These are phyloP conservation scores for Magnaporthiopsis poae DNA, from an alignment of 2,329 filamentous ascomycete species.

Conservation along the genomic window DNA sequence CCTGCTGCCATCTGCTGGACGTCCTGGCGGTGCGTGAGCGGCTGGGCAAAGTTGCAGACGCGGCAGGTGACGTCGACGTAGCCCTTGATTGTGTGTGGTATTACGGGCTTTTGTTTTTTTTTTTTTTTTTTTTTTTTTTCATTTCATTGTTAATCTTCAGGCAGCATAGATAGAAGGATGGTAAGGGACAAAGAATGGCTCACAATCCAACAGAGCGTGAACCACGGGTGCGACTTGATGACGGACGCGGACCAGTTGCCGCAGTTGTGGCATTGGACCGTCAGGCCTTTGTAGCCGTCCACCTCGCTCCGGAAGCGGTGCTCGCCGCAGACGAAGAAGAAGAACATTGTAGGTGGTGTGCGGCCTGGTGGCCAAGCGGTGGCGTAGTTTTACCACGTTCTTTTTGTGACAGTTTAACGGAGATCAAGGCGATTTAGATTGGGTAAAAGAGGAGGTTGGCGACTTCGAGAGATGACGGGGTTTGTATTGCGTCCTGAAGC, in stretches of 20 bases:
- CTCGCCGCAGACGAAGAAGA: conserved; percentile 54
- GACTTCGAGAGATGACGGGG: too few species aligned
- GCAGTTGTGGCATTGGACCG: conserved; percentile 57
- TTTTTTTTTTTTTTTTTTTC: not conserved
- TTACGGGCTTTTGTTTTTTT: conserved; percentile 43
- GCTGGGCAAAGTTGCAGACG: conserved; percentile 68
- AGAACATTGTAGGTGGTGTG: conserved; percentile 36
- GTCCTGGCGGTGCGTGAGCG: conserved; percentile 47
- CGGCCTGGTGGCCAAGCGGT: too few species aligned
- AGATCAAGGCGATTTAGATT: not conserved
- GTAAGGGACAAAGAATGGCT: conserved; percentile 17
- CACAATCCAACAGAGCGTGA: conserved; percentile 69
- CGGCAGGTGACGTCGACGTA: conserved; percentile 63
- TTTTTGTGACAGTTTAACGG: not conserved
- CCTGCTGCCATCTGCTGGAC: conserved; percentile 38
- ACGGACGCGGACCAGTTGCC: conserved; percentile 54
- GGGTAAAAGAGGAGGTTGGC: too few species aligned
- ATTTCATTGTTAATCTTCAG: too few species aligned
- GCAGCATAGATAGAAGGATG: too few species aligned
- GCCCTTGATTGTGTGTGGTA: conserved; percentile 59
- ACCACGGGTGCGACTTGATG: conserved; percentile 59
- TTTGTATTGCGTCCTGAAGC: not conserved
- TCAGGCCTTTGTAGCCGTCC: conserved; percentile 50
- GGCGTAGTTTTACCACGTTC: not conserved
- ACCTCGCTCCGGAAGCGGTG: conserved; percentile 51